These are phyloP conservation scores for Pulveroboletus ridleyi DNA, from an alignment of 1,284 basidiomycete genomes.

Conservation along the genomic window DNA sequence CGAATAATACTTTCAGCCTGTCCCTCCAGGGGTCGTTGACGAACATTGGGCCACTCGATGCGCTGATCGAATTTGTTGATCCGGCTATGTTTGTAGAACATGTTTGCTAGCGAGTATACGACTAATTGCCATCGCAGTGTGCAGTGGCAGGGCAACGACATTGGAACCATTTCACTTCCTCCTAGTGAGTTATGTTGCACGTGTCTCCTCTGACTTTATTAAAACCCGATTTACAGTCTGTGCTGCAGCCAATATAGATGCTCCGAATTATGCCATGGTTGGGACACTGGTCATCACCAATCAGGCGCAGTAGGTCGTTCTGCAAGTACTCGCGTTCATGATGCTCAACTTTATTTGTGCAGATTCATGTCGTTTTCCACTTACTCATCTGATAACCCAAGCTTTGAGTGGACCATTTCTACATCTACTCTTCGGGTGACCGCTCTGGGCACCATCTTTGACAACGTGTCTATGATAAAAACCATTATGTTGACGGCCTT, in stretches of 20 bases:
- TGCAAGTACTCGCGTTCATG: neutral
- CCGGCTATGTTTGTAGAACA: slow-evolving; percentile 51
- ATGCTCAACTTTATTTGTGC: neutral
- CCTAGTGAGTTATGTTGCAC: slow-evolving; percentile 44
- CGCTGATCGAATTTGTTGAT: slow-evolving; percentile 64
- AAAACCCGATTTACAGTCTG: slow-evolving; percentile 52
- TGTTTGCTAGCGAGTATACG: slow-evolving; percentile 3
- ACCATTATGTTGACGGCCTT: slow-evolving; percentile 75
- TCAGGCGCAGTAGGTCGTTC: slow-evolving; percentile 45
- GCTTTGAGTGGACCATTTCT: slow-evolving; percentile 77
- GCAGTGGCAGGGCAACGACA: slow-evolving; percentile 70
- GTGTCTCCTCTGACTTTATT: neutral
- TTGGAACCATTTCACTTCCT: slow-evolving; percentile 70
- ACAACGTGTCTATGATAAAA: slow-evolving; percentile 70
- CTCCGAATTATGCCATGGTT: slow-evolving; percentile 64
- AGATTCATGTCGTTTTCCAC: slow-evolving; percentile 76
- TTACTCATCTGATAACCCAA: slow-evolving; percentile 69
- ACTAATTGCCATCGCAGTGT: slow-evolving; percentile 46
- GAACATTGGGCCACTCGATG: slow-evolving; percentile 70
- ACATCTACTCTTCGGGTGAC: slow-evolving; percentile 66
- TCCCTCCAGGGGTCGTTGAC: slow-evolving; percentile 64
- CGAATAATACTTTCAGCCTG: slow-evolving; percentile 68
- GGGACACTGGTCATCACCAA: slow-evolving; percentile 64
- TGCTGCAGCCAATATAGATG: slow-evolving; percentile 69
- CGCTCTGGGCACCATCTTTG: slow-evolving; percentile 75